These are phyloP conservation scores for Plasmodium yoelii DNA, from an alignment of 169 alveolate genomes.

Conservation along the genomic window DNA sequence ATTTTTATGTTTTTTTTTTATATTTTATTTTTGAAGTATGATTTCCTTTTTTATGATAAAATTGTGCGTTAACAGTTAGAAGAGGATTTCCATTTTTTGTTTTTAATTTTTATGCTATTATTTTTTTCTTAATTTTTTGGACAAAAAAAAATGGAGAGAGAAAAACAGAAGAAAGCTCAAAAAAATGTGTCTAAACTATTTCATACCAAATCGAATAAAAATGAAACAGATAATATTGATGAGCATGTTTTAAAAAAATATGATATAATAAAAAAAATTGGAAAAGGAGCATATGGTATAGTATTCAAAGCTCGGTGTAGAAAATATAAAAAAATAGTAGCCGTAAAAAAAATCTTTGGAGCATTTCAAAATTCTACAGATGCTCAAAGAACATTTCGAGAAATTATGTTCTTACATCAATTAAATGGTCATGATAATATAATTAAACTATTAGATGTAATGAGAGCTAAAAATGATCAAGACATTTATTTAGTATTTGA, in stretches of 20 bases:
- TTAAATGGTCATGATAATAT: constrained; percentile 96
- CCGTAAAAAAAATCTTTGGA: constrained; percentile 98
- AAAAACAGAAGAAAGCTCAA: constrained; percentile 6
- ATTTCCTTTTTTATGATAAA: too few species aligned
- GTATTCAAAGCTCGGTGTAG: constrained; percentile 98
- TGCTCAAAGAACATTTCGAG: constrained; percentile 99
- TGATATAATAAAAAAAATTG: constrained; percentile 91
- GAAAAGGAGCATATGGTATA: constrained; percentile 99
- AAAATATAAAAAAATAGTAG: constrained; percentile 96
- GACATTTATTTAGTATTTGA: constrained; percentile 98
- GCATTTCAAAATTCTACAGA: constrained; percentile 99
- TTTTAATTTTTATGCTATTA: not conserved
- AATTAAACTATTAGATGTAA: constrained; percentile 92
- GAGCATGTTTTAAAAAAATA: constrained; percentile 93
- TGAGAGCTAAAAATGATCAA: constrained; percentile 97
- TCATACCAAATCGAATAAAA: not conserved
- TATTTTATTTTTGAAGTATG: too few species aligned
- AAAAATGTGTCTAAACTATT: not conserved
- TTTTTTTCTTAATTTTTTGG: not conserved
- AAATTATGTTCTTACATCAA: constrained; percentile 96
- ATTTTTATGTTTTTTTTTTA: too few species aligned
- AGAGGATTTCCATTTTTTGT: not conserved
- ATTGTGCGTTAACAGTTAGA: too few species aligned
- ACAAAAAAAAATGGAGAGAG: not conserved
- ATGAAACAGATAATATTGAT: constrained; percentile 90